Evolutionary conservation across 768 basidiomycete genomes (phyloP), one percentile per base, ranked within the genome.

Genomic region (Favolaschia claudopus): DNA sequence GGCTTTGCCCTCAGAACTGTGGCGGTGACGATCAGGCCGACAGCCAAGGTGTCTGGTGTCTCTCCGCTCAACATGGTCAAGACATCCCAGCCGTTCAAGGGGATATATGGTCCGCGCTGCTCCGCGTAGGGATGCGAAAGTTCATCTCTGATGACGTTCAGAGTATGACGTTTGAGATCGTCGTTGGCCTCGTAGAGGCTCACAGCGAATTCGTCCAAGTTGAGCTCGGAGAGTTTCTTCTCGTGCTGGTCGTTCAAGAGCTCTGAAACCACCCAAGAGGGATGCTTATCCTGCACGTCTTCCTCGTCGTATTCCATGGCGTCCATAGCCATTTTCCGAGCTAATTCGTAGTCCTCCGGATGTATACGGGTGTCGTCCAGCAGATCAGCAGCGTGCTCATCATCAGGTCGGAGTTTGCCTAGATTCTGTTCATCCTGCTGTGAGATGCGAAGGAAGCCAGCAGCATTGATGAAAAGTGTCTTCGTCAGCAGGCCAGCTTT

Each of bases 231-330:
- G 15, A 99, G 79, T 75, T 95, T 96, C 67, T 81, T 84, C 55
- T 85, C 89, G 63, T 86, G 88, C 60, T 94, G 78, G 70, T 96
- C 93, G 37, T 86, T 81, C 89, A 97, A 93, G 70, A 99, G 89
- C 42, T 88, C 76, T 14, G 85, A 84, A 40, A 99, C 94, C 8
- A 93, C 90, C 65, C 91, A 88, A 2, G 97, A 99, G 25, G 95
- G 92, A 70, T 96, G 92, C 67, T 92, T 88, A 63, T 93, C 93
- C 54, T 92, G 92, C 31, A 95, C 83, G 76, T 99, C 97, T 72
- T 99, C 97, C 68, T 96, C 95, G 64, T 99, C 97, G n/a, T 94
- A 83, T 69, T 98, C 97, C 14, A 99, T 83, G 5, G 96, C 95
- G 74, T 98, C 95, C 19, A 93, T 92, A 33, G 96, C 96, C 95